Evolutionary conservation across 192 early-diverging fungal genomes (phyloP), one percentile per base, ranked within the genome.

Genomic region (Spinellus fusiger): DNA sequence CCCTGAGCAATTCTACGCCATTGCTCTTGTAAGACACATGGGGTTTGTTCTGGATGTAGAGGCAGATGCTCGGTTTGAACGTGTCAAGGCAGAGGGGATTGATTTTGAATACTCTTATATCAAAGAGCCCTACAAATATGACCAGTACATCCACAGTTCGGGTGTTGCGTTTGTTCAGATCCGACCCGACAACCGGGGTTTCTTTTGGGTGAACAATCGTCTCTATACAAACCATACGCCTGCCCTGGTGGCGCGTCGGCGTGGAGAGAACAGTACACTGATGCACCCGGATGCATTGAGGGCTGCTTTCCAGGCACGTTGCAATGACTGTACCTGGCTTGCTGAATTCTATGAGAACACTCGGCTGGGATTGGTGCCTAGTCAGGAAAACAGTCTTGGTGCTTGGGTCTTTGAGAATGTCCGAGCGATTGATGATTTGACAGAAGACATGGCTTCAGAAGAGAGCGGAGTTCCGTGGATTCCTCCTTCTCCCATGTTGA

Each of bases 141-240:
- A 90, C 48, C 96, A 98, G 69, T 98, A 87, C 61, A 84, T 96
- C 18, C 94, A 96, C 73, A 76, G 91, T 27, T 85, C 86, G 0
- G 96, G 96, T 1, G 84, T 89, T 7, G 94, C 93, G 1, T 95
- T 96, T 79, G 84, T 98, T 44, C 95, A 96, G 64, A 91, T 98
- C 23, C 78, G 80, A 3, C 81, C 86, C 4, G 46, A 27, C 12
- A 82, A 82, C 3, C 70, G 81, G 57, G 88, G 86, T n/a, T 93
- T 94, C 50, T 77, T 85, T 48, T 98, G 94, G 94, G 81, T 93
- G 15, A 89, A 89, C 61, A 98, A 98, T 67, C 77, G 89, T 26
- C 66, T 95, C 48, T 74, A 84, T 56, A 82, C 83, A 18, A 79
- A 78, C 10, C 80, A 79, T 53, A 74, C 81, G 15, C 73, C 80